Base-by-base conservation (phyloP, 371 early-diverging fungal species). In the Mucor lusitanicus region DNA sequence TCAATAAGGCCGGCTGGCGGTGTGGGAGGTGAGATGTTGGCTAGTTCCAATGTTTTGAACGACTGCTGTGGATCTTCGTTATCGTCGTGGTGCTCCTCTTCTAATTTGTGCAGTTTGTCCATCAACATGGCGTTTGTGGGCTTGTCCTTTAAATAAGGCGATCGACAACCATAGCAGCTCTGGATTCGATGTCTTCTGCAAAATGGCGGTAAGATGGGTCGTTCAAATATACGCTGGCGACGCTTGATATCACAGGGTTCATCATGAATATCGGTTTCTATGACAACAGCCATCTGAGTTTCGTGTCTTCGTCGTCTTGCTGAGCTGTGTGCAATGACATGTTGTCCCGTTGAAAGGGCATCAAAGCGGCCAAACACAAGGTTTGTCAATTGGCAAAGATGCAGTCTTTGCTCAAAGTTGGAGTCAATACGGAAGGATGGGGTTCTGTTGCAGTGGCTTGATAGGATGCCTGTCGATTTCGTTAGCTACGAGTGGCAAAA, bases 361-460 rank as follows among this genome's bases (percentile, higher is more conserved):
- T 87, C 86, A 64, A 87, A 85, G n/a, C 88, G 80, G 28, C 88
- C 88, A 81, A 88, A 85, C 15, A 86, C 81, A 61, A 88, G 74
- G 27, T 84, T 86, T 11, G 88, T 86, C 25, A 86, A 69, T 65
- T 88, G 88, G 63, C 88, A 86, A 21, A 88, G 79, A 68, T 86
- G 85, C 27, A 88, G 69, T 13, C 88, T 82, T 30, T 86, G 85
- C 40, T 86, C 85, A 66, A 88, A 74, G 50, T 82, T 79, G 15
- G 73, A 69, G 46, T 84, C 83, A 40, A 77, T 65, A 12, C 69
- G 73, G 65, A 83, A 81, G 12, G 80, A 70, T 0, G 85, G 84
- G 12, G 61, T 78, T 78, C 42, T 71, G 74, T 35, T 77, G 17
- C 62, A 82, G 54, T 84, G 86, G 25, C 78, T 79, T n/a, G 85